Evolutionary conservation across 2,329 filamentous ascomycete species (phyloP), one percentile per base, ranked within the genome.

Genomic region (Sclerotinia trifoliorum): DNA sequence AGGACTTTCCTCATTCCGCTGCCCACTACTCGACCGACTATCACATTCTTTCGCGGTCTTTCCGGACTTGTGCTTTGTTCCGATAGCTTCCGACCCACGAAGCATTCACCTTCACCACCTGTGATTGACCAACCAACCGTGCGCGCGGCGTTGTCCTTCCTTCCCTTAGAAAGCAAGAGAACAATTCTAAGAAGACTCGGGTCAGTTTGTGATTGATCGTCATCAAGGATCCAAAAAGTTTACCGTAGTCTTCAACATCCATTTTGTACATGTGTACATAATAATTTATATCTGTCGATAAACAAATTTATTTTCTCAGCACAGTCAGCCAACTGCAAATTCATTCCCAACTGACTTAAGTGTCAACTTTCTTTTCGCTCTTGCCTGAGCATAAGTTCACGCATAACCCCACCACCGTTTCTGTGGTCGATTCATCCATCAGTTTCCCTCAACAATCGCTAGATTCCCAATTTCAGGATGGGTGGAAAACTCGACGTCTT

Each of bases 401-500:
- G 7, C 32, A 17, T n/a, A 44, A n/a, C 35, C 54, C 24, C 19
- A 24, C 15, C 5, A 32, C 57, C 39, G 26, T 63, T 11, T 17
- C 11, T 29, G 2, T 11, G 24, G 8, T 46, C 24, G 19, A 29
- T 57, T 29, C 10, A 29, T 52, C 32, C 26, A 17, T 26, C 24
- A 55, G 8, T 44, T 55, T 17, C 32, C 17, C n/a, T 56, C 42
- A 52, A 63, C 49, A 17, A 5, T 39, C 26, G 19, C 19, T 52
- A 32, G 60, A 58, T 58, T 44, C 13, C 26, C 11, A 21, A 51
- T 51, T 42, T 52, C 44, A 65, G 58, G 32, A 65, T 65, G 74
- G 76, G 98, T 99, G 95, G 93, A 94, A 74, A 91, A 97, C 85
- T 99, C 78, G 95, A 99, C 79, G 96, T 93, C 35, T 84, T 99